Evolutionary conservation across 2,329 filamentous ascomycete genomes (phyloP).

Genomic region (Falciphora oryzae): DNA sequence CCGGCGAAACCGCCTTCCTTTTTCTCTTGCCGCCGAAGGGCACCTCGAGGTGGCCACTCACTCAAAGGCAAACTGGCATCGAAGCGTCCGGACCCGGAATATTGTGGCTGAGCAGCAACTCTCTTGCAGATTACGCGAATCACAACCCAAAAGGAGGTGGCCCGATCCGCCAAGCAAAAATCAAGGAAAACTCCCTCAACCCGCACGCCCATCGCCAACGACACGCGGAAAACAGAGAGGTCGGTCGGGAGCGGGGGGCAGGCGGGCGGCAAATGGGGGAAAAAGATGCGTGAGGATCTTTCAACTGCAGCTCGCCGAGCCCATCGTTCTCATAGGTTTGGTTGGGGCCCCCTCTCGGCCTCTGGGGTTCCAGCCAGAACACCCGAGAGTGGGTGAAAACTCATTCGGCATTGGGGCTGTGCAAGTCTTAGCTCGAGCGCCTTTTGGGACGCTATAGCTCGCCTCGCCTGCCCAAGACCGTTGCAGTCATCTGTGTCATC

Average conservation of each 20-base stretch:
- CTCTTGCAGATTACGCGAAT: background rate
- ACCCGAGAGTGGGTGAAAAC: background rate
- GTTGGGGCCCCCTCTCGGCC: no score
- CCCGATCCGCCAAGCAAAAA: background rate
- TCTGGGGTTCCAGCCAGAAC: background rate
- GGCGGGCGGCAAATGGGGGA: background rate
- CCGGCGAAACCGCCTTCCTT: background rate
- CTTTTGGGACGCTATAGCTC: background rate
- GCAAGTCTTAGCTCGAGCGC: background rate
- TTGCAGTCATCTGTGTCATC: constrained; percentile 1
- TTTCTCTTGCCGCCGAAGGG: background rate
- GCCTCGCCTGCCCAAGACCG: no score
- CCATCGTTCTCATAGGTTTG: no score
- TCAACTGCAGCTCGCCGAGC: no score
- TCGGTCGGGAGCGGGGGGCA: no score
- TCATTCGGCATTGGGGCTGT: background rate
- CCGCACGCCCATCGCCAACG: no score
- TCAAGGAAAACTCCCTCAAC: background rate
- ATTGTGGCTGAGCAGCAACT: background rate
- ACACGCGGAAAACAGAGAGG: no score
- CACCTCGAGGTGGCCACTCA: background rate
- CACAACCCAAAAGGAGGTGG: background rate
- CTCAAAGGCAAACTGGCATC: background rate
- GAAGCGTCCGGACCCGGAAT: background rate
- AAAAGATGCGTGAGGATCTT: no score